These are phyloP conservation scores for Boehmeria nivea DNA, from an alignment of 306 rosid genomes.

Conservation along the genomic window DNA sequence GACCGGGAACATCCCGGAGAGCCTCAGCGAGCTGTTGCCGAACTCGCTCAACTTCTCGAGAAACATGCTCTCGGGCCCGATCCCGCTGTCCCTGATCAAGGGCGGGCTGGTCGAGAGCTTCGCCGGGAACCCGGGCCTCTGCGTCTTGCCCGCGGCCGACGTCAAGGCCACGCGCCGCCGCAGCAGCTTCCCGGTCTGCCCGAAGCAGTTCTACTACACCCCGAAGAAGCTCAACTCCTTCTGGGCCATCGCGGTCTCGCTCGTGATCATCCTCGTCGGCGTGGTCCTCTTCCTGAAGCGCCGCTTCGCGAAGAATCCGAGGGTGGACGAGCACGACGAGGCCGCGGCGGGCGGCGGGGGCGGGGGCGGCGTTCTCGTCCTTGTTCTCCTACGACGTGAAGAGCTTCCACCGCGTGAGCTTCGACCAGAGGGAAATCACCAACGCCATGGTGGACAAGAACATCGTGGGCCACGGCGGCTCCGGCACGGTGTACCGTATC, in stretches of 20 bases:
- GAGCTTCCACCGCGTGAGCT: slow-evolving; percentile 75
- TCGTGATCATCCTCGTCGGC: slow-evolving; percentile 55
- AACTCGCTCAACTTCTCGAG: slow-evolving; percentile 85
- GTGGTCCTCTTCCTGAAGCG: slow-evolving; percentile 57
- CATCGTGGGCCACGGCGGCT: slow-evolving; percentile 88
- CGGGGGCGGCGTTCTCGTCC: slow-evolving; percentile 31
- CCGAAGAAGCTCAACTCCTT: slow-evolving; percentile 51
- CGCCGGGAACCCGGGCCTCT: slow-evolving; percentile 71
- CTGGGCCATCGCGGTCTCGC: slow-evolving; percentile 69
- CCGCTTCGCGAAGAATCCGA: slow-evolving; percentile 42
- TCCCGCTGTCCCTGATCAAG: slow-evolving; percentile 64
- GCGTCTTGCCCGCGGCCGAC: slow-evolving; percentile 36
- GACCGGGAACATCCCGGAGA: slow-evolving; percentile 82
- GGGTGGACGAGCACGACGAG: slow-evolving; percentile 60
- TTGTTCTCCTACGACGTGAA: slow-evolving; percentile 67
- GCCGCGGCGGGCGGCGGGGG: neutral
- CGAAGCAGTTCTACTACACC: slow-evolving; percentile 20
- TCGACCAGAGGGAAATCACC: slow-evolving; percentile 62
- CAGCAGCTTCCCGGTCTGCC: slow-evolving; percentile 47
- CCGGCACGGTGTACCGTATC: slow-evolving; percentile 84
- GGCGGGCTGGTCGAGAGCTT: slow-evolving; percentile 89
- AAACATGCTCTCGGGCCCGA: slow-evolving; percentile 76
- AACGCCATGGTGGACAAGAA: slow-evolving; percentile 81
- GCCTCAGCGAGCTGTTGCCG: slow-evolving; percentile 60
- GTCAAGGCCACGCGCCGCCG: slow-evolving; percentile 39